A percentile compares a stretch with the other conserved stretches of the same genome.
These are phyloP conservation scores for Trapa incisa DNA, from an alignment of 345 rosid genomes.

Conservation along the genomic window DNA sequence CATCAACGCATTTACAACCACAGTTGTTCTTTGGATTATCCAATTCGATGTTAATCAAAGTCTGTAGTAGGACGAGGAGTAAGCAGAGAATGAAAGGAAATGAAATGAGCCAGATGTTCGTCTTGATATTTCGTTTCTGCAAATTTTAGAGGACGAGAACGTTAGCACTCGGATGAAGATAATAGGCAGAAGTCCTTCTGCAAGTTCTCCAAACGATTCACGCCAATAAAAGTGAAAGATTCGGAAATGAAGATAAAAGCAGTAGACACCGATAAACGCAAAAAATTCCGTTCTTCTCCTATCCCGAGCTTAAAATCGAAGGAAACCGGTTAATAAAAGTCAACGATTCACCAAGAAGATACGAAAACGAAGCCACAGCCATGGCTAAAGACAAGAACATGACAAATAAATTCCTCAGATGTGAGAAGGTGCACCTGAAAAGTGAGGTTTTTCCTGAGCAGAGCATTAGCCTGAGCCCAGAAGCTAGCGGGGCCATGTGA, in stretches of 20 bases:
- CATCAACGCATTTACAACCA: constrained; percentile 42
- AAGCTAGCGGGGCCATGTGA: constrained; percentile 17
- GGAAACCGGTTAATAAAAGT: neutral
- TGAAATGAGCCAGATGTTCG: constrained; percentile 54
- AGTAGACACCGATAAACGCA: too few relatives aligned
- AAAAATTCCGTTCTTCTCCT: neutral
- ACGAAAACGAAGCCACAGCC: neutral
- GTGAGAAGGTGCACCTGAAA: constrained; percentile 39
- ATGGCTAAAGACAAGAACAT: neutral
- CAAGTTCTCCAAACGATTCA: neutral
- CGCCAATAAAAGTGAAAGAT: too few relatives aligned
- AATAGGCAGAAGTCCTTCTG: neutral
- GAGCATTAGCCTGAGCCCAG: neutral
- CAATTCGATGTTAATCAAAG: constrained; percentile 22
- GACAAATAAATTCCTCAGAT: neutral
- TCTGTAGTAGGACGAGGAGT: constrained; percentile 37
- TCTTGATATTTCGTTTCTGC: constrained; percentile 60
- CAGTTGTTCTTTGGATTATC: constrained; percentile 20
- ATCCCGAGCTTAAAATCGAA: neutral
- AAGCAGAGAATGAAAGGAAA: constrained; percentile 62
- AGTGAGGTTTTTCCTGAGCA: constrained; percentile 43
- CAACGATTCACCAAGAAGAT: neutral
- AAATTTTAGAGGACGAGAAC: neutral
- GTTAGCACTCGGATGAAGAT: neutral
- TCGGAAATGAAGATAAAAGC: too few relatives aligned